phyloP scores from a whole-genome alignment of 129 eudicot genomes.

The Helianthus annuus region HanXRQr2.0-SUNRISE NC_035441.2:178537595-178538094 shows the following conservation, averaged over 20 bases:
- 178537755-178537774: neutral
- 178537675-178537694: neutral
- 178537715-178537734: neutral
- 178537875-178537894: neutral
- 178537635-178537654: slow-evolving; percentile 6
- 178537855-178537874: neutral
- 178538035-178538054: neutral
- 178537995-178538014: neutral
- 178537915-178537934: neutral
- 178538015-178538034: neutral
- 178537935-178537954: neutral
- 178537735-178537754: neutral
- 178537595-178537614: neutral
- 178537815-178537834: neutral
- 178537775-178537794: no score
- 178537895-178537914: neutral
- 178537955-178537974: neutral
- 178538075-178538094: neutral
- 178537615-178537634: neutral
- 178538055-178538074: neutral
- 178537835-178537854: neutral
- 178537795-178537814: neutral
- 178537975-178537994: neutral
- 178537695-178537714: neutral
- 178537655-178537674: neutral